Evolutionary conservation across 2,329 filamentous ascomycete species (phyloP), one percentile per base, ranked within the genome.

Genomic region (Talaromyces sp.): DNA sequence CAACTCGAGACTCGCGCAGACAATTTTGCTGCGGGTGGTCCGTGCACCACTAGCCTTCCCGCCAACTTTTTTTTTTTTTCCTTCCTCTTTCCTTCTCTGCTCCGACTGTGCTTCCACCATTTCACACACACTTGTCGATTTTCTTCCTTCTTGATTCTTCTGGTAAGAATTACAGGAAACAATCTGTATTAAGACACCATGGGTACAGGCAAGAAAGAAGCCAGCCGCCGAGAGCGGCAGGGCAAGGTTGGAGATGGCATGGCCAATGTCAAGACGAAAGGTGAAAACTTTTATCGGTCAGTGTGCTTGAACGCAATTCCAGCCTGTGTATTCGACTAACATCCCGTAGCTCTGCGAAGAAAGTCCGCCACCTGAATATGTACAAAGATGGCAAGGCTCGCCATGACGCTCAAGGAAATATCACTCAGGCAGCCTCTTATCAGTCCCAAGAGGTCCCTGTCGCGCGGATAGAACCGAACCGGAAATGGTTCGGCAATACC

Each of bases 401-500:
- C 76, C 86, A 91, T 67, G 96, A 98, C 73, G 88, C 90, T 56
- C 80, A 85, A 12, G 95, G 95, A 71, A 87, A 94, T 70, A 89
- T 99, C 73, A 90, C 89, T 60, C 88, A 95, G 78, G 88, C 92
- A 66, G 92, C 92, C 56, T 84, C 86, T 16, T 96, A 87, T 78
- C 93, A 98, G 79, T 92, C 89, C 63, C 84, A 87, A 72, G 92
- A 96, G 40, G 79, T 88, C 27, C 93, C 94, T 54, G 86, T 84
- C 63, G 95, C 94, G 68, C 86, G 93, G 67, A 90, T 98, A 72
- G 94, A 98, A 81, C 95, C 95, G 56, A 96, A 98, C 79, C 85
- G 95, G 71, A 96, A 96, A 79, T 99, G 95, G 95, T 99, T 99
- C 79, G 91, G 89, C 70, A 97, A 97, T 77, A 96, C 94, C 36